phyloP scores from a whole-genome alignment of 75 land plant genomes.

The Chamaecyparis obtusa region DNA sequence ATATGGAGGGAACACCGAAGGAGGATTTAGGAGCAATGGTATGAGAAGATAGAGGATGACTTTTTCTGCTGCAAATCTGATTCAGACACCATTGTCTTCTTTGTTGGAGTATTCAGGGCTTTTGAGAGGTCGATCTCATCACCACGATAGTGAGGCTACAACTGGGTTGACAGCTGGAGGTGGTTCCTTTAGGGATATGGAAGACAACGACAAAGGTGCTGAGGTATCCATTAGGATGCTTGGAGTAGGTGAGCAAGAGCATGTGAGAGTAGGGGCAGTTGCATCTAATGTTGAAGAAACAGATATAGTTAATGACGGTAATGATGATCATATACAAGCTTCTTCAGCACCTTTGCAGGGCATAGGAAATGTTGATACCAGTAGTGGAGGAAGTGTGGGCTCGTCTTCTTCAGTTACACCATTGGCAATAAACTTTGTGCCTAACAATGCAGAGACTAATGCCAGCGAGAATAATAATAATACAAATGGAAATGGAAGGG shows the following conservation, averaged over 20 bases:
- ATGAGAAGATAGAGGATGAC: conserved; percentile 53
- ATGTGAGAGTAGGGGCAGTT: conserved; percentile 20
- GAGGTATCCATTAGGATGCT: conserved; percentile 84
- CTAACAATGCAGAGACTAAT: conserved; percentile 11
- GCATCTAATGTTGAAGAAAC: conserved; percentile 14
- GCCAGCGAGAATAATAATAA: neutral
- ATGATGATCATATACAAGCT: neutral
- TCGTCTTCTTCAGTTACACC: conserved; percentile 2
- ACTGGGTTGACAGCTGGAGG: conserved; percentile 10
- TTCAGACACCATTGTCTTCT: conserved; percentile 58
- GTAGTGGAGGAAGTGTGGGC: conserved; percentile 14
- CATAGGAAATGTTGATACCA: neutral
- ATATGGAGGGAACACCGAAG: conserved; percentile 3
- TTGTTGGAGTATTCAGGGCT: conserved; percentile 68
- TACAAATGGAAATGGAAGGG: conserved; percentile 25
- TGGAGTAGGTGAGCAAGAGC: conserved; percentile 53
- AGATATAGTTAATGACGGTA: neutral
- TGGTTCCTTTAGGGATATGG: conserved; percentile 16
- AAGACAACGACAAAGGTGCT: conserved; percentile 26
- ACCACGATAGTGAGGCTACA: conserved; percentile 37
- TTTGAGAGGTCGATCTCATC: conserved; percentile 41
- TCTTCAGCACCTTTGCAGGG: neutral
- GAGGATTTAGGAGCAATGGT: neutral
- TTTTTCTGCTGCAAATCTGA: conserved; percentile 57
- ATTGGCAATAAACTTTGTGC: conserved; percentile 14